A percentile compares a stretch with the other conserved stretches of the same genome.
phyloP scores from a whole-genome alignment of 2,329 filamentous ascomycete species.

The Podosphaera aphanis region DNA sequence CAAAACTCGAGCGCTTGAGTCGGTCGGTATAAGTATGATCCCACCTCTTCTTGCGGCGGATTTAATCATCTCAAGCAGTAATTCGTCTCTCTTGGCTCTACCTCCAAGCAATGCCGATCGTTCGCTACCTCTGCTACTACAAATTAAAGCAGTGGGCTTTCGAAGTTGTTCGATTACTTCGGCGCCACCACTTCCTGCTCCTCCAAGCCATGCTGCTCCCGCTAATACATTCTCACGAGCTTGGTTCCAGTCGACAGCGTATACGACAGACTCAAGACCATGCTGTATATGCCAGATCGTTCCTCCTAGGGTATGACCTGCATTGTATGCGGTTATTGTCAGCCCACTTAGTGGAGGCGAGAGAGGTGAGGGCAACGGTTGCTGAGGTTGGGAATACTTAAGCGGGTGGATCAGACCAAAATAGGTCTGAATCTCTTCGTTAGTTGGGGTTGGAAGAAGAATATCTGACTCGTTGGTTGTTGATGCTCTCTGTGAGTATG shows the following conservation, averaged over 20 bases:
- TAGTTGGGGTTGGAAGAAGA: constrained; percentile 44
- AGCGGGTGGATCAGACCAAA: constrained; percentile 77
- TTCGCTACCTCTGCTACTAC: constrained; percentile 63
- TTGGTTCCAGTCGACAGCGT: constrained; percentile 96
- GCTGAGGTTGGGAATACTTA: constrained; percentile 91
- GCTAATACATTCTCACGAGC: constrained; percentile 87
- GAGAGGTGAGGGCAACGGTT: constrained; percentile 66
- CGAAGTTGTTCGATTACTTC: constrained; percentile 86
- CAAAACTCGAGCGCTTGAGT: constrained; percentile 82
- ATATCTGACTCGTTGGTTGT: constrained; percentile 26
- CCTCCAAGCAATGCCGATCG: constrained; percentile 46
- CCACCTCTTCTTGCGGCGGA: constrained; percentile 59
- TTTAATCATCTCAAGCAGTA: constrained; percentile 61
- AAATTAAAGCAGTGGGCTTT: constrained; percentile 82
- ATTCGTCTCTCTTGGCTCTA: constrained; percentile 62
- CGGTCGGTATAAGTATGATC: constrained; percentile 78
- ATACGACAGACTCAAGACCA: constrained; percentile 87
- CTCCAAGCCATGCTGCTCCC: constrained; percentile 80
- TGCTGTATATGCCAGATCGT: constrained; percentile 99
- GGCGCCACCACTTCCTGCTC: constrained; percentile 53
- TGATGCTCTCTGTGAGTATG: constrained; percentile 27
- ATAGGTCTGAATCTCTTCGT: constrained; percentile 77
- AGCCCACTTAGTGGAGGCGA: constrained; percentile 76
- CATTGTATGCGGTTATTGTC: constrained; percentile 89
- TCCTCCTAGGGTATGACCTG: constrained; percentile 82